Percentiles rank a stretch among this genome's conserved stretches.
These are phyloP conservation scores for Eucalyptus victrix DNA, from an alignment of 345 rosid species.

Conservation along the genomic window DNA sequence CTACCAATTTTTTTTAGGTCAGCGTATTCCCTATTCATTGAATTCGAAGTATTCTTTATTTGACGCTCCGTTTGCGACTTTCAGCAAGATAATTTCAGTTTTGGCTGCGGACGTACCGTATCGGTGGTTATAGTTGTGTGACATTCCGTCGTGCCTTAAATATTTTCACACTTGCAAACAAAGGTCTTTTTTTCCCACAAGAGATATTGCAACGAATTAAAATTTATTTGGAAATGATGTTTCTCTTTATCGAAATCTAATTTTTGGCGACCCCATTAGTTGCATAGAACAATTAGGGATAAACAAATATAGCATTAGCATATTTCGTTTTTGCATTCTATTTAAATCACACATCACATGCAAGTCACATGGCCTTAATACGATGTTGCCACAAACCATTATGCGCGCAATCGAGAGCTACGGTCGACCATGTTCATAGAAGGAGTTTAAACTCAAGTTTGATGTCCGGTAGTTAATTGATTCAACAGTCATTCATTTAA, in stretches of 20 bases:
- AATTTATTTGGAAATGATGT: neutral
- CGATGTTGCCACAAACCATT: neutral
- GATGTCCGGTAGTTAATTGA: neutral
- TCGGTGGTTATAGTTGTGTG: neutral
- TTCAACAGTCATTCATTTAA: neutral
- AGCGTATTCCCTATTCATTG: neutral
- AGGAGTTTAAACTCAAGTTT: neutral
- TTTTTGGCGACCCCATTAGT: neutral
- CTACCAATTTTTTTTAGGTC: neutral
- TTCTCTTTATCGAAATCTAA: neutral
- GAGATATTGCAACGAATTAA: neutral
- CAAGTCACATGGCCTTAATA: neutral
- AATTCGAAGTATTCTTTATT: neutral
- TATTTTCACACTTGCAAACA: neutral
- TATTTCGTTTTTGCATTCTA: neutral
- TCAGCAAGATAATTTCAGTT: neutral
- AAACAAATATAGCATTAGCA: too few species aligned
- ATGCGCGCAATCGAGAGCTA: fast-evolving
- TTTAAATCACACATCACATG: neutral
- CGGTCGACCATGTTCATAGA: neutral
- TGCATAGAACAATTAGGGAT: neutral
- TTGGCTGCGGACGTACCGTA: neutral
- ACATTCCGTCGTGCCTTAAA: neutral
- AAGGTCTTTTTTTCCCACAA: neutral
- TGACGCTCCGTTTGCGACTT: neutral